phyloP scores from a whole-genome alignment of 108 stramenopile genomes.

The Conticribra guillardii region DNA sequence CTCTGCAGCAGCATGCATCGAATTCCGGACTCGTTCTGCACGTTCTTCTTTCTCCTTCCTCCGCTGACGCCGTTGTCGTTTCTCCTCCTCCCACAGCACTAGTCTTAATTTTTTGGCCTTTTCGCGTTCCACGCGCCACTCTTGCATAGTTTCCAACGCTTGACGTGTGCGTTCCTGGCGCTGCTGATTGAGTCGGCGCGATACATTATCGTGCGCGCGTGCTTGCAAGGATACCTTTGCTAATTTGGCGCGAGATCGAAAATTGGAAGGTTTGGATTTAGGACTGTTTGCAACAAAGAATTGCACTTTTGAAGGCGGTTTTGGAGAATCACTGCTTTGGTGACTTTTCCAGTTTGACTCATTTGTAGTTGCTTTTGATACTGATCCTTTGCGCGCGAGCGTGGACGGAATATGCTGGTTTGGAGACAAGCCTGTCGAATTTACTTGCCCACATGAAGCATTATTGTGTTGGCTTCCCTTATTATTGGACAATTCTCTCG shows the following conservation, averaged over 20 bases:
- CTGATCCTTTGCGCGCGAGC: too few relatives aligned
- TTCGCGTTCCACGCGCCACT: conserved; percentile 31
- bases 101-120: conserved; percentile 23
- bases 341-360: conserved; percentile 1
- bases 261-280: conserved; percentile 27
- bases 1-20: conserved; percentile 41
- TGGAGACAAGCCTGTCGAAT: too few relatives aligned
- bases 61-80: conserved; percentile 6
- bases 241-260: conserved; percentile 35
- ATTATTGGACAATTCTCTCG: too few relatives aligned
- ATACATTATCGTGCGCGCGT: conserved; percentile 23
- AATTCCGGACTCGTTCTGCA: conserved; percentile 10
- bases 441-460: too few relatives aligned
- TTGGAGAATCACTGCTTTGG: background rate
- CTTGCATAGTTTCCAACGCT: conserved; percentile 37
- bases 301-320: conserved; percentile 6
- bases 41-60: conserved; percentile 20
- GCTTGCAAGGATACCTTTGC: conserved; percentile 33
- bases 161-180: conserved; percentile 26
- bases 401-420: too few relatives aligned
- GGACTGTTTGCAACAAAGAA: conserved; percentile 40
- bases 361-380: too few relatives aligned
- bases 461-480: too few relatives aligned
- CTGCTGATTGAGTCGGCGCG: background rate
- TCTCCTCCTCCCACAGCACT: conserved; percentile 25